These are phyloP conservation scores for Isoetes taiwanensis DNA, from an alignment of 75 land plant genomes.

Conservation along the genomic window DNA sequence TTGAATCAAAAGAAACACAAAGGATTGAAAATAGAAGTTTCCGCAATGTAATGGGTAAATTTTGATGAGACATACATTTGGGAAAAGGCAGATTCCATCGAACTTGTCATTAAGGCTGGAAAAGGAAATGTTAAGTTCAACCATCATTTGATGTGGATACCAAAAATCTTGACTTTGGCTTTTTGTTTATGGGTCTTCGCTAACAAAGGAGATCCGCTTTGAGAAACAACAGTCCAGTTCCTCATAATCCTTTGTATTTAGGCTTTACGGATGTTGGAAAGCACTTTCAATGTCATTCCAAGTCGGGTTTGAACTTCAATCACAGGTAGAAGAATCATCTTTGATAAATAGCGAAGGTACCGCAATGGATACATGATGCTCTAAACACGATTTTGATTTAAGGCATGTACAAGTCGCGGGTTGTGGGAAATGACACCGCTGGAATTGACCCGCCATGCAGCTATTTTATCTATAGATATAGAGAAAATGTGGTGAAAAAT, in stretches of 20 bases:
- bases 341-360: background rate
- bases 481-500: constrained; percentile 8
- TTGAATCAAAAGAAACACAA: constrained; percentile 4
- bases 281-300: background rate
- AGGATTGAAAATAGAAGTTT: constrained; percentile 6
- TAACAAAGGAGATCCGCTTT: background rate
- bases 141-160: constrained; percentile 13
- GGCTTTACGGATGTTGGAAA: constrained; percentile 9
- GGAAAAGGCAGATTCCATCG: constrained; percentile 13
- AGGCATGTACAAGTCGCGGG: constrained; percentile 11
- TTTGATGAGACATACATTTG: constrained; percentile 21
- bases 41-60: background rate
- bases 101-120: constrained; percentile 12
- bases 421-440: constrained; percentile 6
- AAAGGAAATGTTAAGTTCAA: constrained; percentile 7
- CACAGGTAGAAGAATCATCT: background rate
- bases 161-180: constrained; percentile 14
- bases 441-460: constrained; percentile 4
- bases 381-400: background rate
- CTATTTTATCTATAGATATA: constrained; percentile 11
- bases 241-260: constrained; percentile 9
- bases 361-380: background rate
- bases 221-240: constrained; percentile 12
- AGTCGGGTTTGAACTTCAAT: background rate
- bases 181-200: constrained; percentile 12